Evolutionary conservation across 108 stramenopile genomes (phyloP), one percentile per base, ranked within the genome.

Genomic region (Fistulifera solaris): DNA sequence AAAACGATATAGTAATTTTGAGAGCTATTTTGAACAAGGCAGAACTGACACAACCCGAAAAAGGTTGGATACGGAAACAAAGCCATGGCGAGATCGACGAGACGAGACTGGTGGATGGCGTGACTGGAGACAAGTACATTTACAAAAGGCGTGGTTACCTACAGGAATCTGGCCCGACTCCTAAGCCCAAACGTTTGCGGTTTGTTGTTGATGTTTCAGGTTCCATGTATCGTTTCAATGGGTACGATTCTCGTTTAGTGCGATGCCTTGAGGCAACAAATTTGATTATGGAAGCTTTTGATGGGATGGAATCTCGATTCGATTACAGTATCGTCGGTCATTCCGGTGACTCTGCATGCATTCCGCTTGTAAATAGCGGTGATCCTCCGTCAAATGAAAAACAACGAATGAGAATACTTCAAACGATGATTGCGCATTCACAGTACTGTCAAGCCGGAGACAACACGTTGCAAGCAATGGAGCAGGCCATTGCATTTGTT

Each of bases 171-270:
- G 17, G 38, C 24, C 27, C n/a, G 21, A 22, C 38, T 13, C 0
- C 25, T 21, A 42, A 75, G 13, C 69, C 75, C 0, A 71, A 73
- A 52, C 61, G 56, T 7, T 68, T 95, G 28, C 62, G 61, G 18
- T 66, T 96, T 49, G 73, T 96, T 24, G 58, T 94, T 27, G 95
- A 96, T 52, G 58, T 72, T 0, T 72, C 69, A 13, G 95, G 78
- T 19, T 73, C 71, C 15, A 96, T 96, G 95, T 96, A 94, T 63
- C 63, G 94, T 18, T 96, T 96, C 57, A 93, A 95, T 65, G 66
- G 79, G 27, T 74, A 81, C 56, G 95, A 96, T 59, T 60, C 74
- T 27, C 77, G 95, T 38, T 66, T 94, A 6, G 59, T 79, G 28
- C 76, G 88, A 35, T 65, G 66, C 18, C 57, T 94, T 41, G 95